phyloP scores from a whole-genome alignment of 108 stramenopile species.

The Epithemia pelagica region DNA sequence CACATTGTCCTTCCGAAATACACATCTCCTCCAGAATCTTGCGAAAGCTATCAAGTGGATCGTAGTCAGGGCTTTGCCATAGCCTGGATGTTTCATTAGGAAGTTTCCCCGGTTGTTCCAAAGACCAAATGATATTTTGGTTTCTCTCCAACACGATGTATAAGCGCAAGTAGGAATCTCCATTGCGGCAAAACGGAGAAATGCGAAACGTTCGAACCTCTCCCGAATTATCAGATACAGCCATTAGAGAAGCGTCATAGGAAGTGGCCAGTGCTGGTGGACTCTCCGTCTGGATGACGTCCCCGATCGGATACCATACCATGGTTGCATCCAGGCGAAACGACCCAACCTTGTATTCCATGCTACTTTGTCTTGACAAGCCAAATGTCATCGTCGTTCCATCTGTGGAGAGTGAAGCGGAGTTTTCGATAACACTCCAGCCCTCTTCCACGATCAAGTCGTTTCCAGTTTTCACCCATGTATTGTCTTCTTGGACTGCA shows the following conservation, averaged over 20 bases:
- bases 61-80: neutral
- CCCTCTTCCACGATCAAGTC: neutral
- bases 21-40: neutral
- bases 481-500: neutral
- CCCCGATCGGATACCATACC: neutral
- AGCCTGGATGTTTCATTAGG: neutral
- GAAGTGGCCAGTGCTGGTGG: neutral
- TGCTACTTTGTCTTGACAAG: neutral
- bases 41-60: neutral
- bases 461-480: neutral
- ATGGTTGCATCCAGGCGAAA: neutral
- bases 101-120: neutral
- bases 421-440: neutral
- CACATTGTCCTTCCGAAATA: neutral
- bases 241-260: neutral
- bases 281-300: neutral
- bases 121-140: neutral
- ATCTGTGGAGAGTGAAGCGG: neutral
- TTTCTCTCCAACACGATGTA: neutral
- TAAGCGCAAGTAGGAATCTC: neutral
- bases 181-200: neutral
- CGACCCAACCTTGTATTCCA: neutral
- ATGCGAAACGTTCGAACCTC: neutral
- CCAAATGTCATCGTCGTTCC: neutral
- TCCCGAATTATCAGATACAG: neutral